Conservation (phyloP, 257 asterid species). For the Echites panduratus region DNA sequence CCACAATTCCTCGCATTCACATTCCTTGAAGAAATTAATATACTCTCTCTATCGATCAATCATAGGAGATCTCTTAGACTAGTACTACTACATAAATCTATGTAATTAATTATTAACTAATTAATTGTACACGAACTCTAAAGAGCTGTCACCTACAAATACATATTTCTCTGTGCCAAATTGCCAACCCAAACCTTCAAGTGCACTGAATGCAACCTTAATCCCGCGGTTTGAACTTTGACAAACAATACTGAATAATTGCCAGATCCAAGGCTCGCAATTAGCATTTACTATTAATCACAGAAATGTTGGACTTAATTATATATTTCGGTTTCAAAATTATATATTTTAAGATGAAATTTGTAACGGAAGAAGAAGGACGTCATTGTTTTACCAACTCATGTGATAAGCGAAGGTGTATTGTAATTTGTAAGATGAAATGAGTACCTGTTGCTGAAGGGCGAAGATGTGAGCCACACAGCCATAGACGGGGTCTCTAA, state of each 20-base stretch:
- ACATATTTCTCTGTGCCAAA: not conserved
- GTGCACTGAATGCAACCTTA: constrained; percentile 26
- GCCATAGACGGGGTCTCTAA: constrained; percentile 88
- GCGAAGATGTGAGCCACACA: constrained; percentile 83
- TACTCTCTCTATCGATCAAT: not conserved
- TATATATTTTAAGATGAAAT: no score
- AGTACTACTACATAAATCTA: not conserved
- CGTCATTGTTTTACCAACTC: constrained; percentile 52
- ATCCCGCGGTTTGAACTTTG: constrained; percentile 8
- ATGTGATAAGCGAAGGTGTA: constrained; percentile 33
- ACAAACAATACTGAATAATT: constrained; percentile 11
- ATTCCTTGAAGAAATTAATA: not conserved
- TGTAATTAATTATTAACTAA: no score
- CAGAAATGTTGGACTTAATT: not conserved
- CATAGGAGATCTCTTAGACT: not conserved
- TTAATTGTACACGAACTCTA: not conserved
- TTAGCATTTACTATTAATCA: constrained; percentile 1
- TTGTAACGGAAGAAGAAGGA: constrained; percentile 39
- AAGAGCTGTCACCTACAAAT: not conserved
- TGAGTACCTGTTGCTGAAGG: constrained; percentile 82
- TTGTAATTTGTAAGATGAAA: not conserved
- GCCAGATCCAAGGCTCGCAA: constrained; percentile 24
- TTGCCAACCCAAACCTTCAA: constrained; percentile 38
- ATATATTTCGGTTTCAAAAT: no score
- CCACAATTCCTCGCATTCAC: constrained; percentile 14